Base-by-base conservation (phyloP, 2,329 filamentous ascomycete genomes). In the Colletotrichum truncatum region DNA sequence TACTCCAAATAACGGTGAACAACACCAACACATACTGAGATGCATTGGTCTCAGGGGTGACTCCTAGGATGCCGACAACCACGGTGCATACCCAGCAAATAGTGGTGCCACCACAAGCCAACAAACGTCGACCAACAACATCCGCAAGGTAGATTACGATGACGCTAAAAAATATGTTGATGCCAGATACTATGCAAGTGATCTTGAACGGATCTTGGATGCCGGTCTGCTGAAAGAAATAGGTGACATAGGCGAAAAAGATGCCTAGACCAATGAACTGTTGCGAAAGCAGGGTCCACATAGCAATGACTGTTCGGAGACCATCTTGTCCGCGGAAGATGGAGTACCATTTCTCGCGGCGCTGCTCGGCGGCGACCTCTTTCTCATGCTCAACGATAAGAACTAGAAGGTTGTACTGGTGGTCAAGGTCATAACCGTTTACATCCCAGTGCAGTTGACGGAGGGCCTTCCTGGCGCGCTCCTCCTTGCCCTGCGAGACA, bases 201-300 rank as follows among this genome's bases (percentile, higher is more conserved):
- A 69, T 64, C 41, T 67, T 46, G 57, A 74, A 74, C 1, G 73
- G 70, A 11, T 73, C 68, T 8, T 65, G 25, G 3, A 74, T 28
- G 4, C 76, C 76, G 8, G 75, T 74, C 51, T 76, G 75, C 48
- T 75, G 72, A 36, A 77, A 78, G 49, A 78, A 78, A 61, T 76
- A 78, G 2, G 67, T 67, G 7, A 62, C 70, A 39, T 66, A 73
- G 4, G 68, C 67, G 21, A 49, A 66, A 49, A 72, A 71, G 5
- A 73, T 55, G 6, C 67, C 67, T n/a, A 71, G 56, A 2, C 71
- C 71, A 9, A 72, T 59, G 39, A 73, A 70, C 36, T 72, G 70
- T 53, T 64, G 68, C 4, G 68, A 54, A 11, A 71, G 26, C 26
- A 70, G 61, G 1, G 74, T 72, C 73, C 73, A 77, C 16, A 71